phyloP scores from a whole-genome alignment of 2,329 filamentous ascomycete genomes.

The Scedosporium apiospermum region DNA sequence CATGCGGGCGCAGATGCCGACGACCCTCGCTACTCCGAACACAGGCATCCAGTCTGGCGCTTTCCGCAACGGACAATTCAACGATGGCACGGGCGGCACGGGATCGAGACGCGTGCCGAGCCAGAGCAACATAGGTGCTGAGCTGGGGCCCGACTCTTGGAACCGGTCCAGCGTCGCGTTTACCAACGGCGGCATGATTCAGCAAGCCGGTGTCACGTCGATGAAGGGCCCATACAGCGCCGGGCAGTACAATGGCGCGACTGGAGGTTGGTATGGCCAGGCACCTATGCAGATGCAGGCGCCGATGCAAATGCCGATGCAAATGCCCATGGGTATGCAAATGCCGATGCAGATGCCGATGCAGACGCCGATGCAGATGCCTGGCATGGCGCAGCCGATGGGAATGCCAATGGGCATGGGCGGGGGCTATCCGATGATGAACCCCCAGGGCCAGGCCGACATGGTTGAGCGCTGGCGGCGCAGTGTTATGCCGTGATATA shows the following conservation, averaged over 20 bases:
- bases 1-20: conserved; percentile 40
- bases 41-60: conserved; percentile 10
- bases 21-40: conserved; percentile 22
- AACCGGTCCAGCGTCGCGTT: conserved; percentile 22
- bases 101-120: conserved; percentile 17
- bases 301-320: conserved; percentile 1
- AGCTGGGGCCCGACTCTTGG: not conserved
- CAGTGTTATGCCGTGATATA: conserved; percentile 18
- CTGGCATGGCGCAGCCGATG: conserved; percentile 10
- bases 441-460: conserved; percentile 13
- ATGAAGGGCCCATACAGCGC: conserved; percentile 15
- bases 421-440: conserved; percentile 8
- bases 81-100: conserved; percentile 38
- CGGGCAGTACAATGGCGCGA: conserved; percentile 8
- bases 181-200: conserved; percentile 18
- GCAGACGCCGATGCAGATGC: conserved; percentile 11
- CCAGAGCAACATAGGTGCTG: conserved; percentile 11
- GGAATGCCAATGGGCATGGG: conserved; percentile 1
- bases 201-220: conserved; percentile 15
- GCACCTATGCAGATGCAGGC: conserved; percentile 10
- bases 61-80: conserved; percentile 43
- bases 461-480: conserved; percentile 34
- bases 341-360: conserved; percentile 16
- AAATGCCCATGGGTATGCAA: not conserved
- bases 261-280: conserved; percentile 18